phyloP scores from a whole-genome alignment of 768 basidiomycete species.

The Leccinum imitatum region DNA sequence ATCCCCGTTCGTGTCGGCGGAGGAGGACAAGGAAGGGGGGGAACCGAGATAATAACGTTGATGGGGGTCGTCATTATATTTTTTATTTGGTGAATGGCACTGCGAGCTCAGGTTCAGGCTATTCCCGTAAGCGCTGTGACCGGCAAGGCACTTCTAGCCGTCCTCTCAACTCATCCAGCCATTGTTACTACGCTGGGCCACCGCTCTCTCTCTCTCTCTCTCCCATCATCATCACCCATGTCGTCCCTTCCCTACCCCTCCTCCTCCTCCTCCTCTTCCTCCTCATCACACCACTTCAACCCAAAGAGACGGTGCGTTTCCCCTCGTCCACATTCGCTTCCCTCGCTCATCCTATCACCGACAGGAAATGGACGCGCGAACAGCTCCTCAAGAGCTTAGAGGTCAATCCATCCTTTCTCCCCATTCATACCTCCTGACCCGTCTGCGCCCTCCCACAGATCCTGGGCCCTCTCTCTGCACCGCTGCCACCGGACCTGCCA shows the following conservation, averaged over 20 bases:
- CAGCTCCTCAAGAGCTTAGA: conserved; percentile 42
- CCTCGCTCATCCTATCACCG: conserved; percentile 25
- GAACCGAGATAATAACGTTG: not conserved
- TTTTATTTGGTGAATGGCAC: conserved; percentile 2
- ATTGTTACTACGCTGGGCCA: conserved; percentile 43
- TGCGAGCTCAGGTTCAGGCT: conserved; percentile 1
- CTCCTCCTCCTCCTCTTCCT: conserved; percentile 17
- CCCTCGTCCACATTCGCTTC: conserved; percentile 10
- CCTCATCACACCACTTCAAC: conserved; percentile 13
- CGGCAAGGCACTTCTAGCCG: conserved; percentile 38
- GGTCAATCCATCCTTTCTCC: conserved; percentile 27
- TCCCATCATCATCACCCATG: conserved; percentile 40
- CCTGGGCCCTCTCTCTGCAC: conserved; percentile 38
- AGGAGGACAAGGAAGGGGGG: not conserved
- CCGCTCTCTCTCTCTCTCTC: conserved; percentile 29
- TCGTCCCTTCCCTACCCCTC: conserved; percentile 30
- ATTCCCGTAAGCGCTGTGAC: conserved; percentile 36
- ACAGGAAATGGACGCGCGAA: conserved; percentile 35
- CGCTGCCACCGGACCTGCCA: conserved; percentile 45
- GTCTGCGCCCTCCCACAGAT: conserved; percentile 31
- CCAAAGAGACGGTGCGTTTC: conserved; percentile 36
- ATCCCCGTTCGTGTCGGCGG: conserved; percentile 4
- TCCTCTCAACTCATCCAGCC: conserved; percentile 36
- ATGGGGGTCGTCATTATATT: conserved; percentile 2
- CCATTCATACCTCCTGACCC: conserved; percentile 18